Percentiles rank a stretch among this genome's conserved stretches.
Conservation (phyloP, 306 rosid species). For the Medicago truncatula region DNA sequence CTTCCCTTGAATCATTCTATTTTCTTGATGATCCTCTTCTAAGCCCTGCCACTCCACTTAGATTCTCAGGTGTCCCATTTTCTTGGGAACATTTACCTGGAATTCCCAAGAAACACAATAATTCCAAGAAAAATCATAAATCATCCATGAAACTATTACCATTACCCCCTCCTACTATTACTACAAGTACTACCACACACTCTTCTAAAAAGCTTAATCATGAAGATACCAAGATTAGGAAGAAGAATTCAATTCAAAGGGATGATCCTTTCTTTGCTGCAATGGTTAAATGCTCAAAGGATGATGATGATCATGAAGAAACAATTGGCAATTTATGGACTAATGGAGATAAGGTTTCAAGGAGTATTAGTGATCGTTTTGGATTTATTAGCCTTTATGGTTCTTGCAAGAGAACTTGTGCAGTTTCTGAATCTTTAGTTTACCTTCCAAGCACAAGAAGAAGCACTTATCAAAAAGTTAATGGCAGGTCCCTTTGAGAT, state of each 20-base stretch:
- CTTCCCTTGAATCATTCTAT: slow-evolving; percentile 54
- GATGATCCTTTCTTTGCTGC: slow-evolving; percentile 98
- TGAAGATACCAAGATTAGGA: slow-evolving; percentile 42
- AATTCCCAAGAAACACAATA: slow-evolving; percentile 76
- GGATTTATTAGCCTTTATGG: slow-evolving; percentile 61
- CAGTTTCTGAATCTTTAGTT: slow-evolving; percentile 74
- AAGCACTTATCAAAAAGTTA: slow-evolving; percentile 54
- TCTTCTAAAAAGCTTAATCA: slow-evolving; percentile 47
- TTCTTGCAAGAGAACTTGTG: slow-evolving; percentile 79
- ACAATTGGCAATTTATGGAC: slow-evolving; percentile 45
- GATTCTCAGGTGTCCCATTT: slow-evolving; percentile 84
- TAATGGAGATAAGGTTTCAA: slow-evolving; percentile 63
- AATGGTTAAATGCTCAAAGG: slow-evolving; percentile 82
- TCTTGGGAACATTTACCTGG: slow-evolving; percentile 98
- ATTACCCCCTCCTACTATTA: slow-evolving; percentile 62
- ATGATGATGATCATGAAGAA: slow-evolving; percentile 37
- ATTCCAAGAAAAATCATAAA: slow-evolving; percentile 46
- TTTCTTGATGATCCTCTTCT: slow-evolving; percentile 55
- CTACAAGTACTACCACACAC: slow-evolving; percentile 29
- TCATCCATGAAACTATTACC: slow-evolving; percentile 64
- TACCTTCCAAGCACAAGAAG: slow-evolving; percentile 66
- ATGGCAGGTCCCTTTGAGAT: slow-evolving; percentile 43
- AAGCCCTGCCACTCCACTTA: slow-evolving; percentile 56
- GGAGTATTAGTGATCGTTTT: slow-evolving; percentile 79
- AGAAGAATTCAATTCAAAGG: slow-evolving; percentile 45